Evolutionary conservation across 257 asterid genomes (phyloP).

Genomic region (Nicotiana obtusifolia): DNA sequence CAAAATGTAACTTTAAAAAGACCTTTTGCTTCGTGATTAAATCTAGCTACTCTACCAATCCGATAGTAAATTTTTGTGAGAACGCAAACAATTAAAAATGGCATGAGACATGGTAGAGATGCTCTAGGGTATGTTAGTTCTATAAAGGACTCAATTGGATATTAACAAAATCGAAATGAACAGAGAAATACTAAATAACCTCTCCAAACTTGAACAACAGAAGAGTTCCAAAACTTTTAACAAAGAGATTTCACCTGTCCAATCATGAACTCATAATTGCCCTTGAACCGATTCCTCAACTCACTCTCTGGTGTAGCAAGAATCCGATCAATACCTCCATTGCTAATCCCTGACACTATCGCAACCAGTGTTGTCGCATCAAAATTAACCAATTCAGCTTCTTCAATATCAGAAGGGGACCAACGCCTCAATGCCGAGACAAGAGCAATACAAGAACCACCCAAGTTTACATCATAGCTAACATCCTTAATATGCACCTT

Average conservation of each 20-base stretch:
- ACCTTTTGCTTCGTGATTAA: not conserved
- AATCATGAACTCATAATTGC: conserved; percentile 75
- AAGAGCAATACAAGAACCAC: conserved; percentile 44
- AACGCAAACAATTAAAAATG: not conserved
- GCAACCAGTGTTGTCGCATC: conserved; percentile 92
- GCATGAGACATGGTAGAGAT: not conserved
- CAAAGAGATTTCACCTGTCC: conserved; percentile 46
- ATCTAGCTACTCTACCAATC: not conserved
- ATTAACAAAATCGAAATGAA: not conserved
- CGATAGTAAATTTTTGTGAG: not conserved
- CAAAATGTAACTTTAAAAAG: not conserved
- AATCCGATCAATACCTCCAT: conserved; percentile 46
- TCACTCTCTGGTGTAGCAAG: conserved; percentile 62
- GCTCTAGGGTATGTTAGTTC: not conserved
- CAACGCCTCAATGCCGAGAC: conserved; percentile 53
- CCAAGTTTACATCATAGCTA: conserved; percentile 27
- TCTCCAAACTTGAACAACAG: not conserved
- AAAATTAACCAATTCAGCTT: conserved; percentile 57
- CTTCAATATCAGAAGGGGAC: not conserved
- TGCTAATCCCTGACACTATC: conserved; percentile 83
- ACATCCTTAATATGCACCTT: conserved; percentile 3
- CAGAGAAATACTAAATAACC: not conserved
- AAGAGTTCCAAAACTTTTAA: not conserved
- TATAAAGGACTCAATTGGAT: not conserved
- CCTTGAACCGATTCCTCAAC: conserved; percentile 68